Evolutionary conservation across 1,284 basidiomycete species (phyloP), one percentile per base, ranked within the genome.

Genomic region (Moesziomyces aphidis): DNA sequence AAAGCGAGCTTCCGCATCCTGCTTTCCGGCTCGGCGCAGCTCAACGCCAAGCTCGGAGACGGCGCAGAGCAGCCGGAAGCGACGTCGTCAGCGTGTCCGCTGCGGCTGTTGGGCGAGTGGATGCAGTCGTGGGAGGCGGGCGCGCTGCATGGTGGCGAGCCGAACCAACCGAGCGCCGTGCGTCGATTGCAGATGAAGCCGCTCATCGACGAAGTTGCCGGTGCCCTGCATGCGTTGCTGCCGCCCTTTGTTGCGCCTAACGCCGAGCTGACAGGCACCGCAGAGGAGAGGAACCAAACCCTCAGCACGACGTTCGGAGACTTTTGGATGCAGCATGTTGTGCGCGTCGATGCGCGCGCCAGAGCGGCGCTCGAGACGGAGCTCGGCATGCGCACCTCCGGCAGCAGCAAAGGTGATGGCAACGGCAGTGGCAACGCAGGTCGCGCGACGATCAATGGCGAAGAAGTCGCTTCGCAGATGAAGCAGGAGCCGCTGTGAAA

Each of bases 1-100:
- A 76, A 73, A 42, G 71, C 77, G 42, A 76, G 77, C 44, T 76
- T 82, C 66, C 74, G 74, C 24, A 67, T 73, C n/a, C 47, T 82
- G 2, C 72, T 82, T n/a, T 66, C 67, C 13, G 53, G 36, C 24
- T 63, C 68, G 31, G 46, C 66, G 31, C 58, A 62, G 46, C 57
- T 70, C 45, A 59, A 64, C 22, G 67, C 66, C 15, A 56, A 56
- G 31, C 60, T 71, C 28, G 61, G 59, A 28, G 64, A 71, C 7
- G 52, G 50, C 23, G 47, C 54, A 17, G 52, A 69, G n/a, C 55
- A 48, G 36, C 21, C 45, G 2, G 46, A 54, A 46, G 24, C 22
- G 42, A 26, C 39, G 22, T 34, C 67, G 13, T 26, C 67, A 1
- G 57, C 55, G 31, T 48, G 55, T 54, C 74, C 78, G 23, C 55